These are phyloP conservation scores for Castanospermum australe DNA, from an alignment of 306 rosid genomes.

Conservation along the genomic window DNA sequence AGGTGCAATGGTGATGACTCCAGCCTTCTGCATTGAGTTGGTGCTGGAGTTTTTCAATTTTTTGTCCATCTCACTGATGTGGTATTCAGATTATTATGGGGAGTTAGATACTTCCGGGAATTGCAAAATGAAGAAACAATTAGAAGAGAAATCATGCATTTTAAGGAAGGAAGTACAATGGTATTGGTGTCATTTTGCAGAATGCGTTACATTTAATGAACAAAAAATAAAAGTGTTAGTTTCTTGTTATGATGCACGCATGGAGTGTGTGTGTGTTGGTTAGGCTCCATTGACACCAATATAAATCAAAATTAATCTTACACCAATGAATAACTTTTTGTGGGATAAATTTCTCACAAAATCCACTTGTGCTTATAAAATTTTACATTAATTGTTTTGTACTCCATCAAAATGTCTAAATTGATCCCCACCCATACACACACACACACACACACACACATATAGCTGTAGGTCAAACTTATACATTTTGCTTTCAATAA, in stretches of 20 bases:
- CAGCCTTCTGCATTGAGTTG: neutral
- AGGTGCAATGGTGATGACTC: neutral
- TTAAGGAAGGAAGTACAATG: neutral
- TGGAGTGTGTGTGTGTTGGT: neutral
- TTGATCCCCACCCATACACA: too few species aligned
- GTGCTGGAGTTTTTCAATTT: neutral
- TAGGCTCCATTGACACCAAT: neutral
- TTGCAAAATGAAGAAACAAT: neutral
- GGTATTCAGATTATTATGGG: neutral
- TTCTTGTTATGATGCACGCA: neutral
- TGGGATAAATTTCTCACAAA: neutral
- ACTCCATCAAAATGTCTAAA: neutral
- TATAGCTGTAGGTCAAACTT: conserved; percentile 3
- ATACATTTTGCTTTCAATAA: neutral
- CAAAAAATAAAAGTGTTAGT: neutral
- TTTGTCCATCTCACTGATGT: neutral
- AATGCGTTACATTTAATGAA: neutral
- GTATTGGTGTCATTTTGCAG: neutral
- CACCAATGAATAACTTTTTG: neutral
- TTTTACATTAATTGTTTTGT: neutral
- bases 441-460: too few species aligned
- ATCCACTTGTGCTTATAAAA: neutral
- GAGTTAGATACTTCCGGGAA: neutral
- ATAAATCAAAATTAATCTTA: neutral
- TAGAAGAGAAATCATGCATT: neutral